Evolutionary conservation across 2,329 filamentous ascomycete species (phyloP).

Genomic region (Colletotrichum lentis): DNA sequence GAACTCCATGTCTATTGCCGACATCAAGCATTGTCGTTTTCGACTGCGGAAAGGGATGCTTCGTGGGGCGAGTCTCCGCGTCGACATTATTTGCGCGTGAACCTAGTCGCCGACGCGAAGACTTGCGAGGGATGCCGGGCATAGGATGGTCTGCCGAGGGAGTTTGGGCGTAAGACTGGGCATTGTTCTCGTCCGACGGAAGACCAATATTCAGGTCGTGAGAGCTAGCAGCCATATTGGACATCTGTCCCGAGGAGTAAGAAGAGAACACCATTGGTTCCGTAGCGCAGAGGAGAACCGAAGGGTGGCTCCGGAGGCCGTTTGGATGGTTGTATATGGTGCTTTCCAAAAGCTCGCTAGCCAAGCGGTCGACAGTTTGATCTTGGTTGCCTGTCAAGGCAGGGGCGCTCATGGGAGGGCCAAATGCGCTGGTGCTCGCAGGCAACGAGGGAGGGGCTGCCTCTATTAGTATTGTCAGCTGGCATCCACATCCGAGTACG

Average conservation of each 20-base stretch:
- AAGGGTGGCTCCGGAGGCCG: conserved; percentile 35
- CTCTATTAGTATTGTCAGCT: conserved; percentile 18
- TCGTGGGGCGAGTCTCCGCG: not conserved
- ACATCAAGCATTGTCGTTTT: conserved; percentile 26
- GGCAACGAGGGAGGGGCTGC: conserved; percentile 5
- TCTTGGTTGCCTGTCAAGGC: conserved; percentile 6
- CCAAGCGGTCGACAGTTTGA: conserved; percentile 30
- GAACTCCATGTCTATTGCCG: conserved; percentile 8
- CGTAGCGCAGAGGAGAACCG: conserved; percentile 14
- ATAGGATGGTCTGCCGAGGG: not conserved
- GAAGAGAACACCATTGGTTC: conserved; percentile 5
- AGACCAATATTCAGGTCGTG: not conserved
- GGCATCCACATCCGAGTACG: too few relatives aligned
- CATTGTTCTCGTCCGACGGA: not conserved
- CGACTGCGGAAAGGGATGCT: conserved; percentile 20
- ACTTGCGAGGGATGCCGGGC: conserved; percentile 35
- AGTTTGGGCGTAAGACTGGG: not conserved
- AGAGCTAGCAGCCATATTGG: not conserved
- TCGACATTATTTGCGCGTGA: conserved; percentile 6
- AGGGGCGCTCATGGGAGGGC: not conserved
- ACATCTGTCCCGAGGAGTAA: not conserved
- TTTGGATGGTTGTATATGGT: conserved; percentile 29
- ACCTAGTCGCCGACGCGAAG: conserved; percentile 25
- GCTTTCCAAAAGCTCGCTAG: conserved; percentile 31
- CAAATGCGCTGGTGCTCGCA: not conserved